Percentiles rank a stretch among this genome's conserved stretches.
Evolutionary conservation across 371 early-diverging fungal genomes (phyloP).

Genomic region (Capillidium heterosporum): DNA sequence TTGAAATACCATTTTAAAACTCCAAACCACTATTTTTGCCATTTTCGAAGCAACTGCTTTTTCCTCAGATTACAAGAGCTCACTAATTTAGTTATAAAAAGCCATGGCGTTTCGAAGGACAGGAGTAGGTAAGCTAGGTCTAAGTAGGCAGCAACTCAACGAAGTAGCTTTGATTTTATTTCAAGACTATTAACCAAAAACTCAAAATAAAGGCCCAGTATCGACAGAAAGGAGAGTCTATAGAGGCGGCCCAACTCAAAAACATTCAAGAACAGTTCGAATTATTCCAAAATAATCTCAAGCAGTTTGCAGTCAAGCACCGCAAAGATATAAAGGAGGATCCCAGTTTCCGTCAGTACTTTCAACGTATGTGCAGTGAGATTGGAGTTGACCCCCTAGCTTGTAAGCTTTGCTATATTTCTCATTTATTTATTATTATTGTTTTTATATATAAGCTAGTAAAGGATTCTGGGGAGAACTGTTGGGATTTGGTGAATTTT

Average conservation of each 20-base stretch:
- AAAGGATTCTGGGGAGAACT: constrained; percentile 90
- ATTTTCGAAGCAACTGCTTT: too few species aligned
- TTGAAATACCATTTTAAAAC: too few species aligned
- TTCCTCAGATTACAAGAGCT: too few species aligned
- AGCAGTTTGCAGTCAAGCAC: constrained; percentile 71
- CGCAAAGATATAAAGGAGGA: constrained; percentile 74
- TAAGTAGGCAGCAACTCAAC: not conserved
- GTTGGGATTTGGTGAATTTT: constrained; percentile 93
- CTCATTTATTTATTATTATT: not conserved
- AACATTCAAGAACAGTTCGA: constrained; percentile 50
- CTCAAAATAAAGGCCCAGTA: not conserved
- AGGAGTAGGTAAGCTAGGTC: constrained; percentile 2
- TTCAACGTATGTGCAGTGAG: constrained; percentile 81
- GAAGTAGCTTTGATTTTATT: not conserved
- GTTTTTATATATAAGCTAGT: constrained; percentile 32
- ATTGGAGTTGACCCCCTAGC: constrained; percentile 92
- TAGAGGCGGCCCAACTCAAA: not conserved
- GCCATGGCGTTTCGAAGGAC: constrained; percentile 1
- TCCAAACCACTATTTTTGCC: too few species aligned
- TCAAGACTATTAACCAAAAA: not conserved
- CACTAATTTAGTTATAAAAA: too few species aligned
- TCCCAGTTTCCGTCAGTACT: constrained; percentile 72
- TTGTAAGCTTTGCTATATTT: constrained; percentile 25
- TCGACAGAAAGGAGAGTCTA: not conserved
- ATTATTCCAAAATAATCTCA: constrained; percentile 57